Percentiles rank a stretch among this genome's conserved stretches.
These are phyloP conservation scores for Saccharomycopsis hybrid DNA, from an alignment of 1,139 yeast species.

Conservation along the genomic window DNA sequence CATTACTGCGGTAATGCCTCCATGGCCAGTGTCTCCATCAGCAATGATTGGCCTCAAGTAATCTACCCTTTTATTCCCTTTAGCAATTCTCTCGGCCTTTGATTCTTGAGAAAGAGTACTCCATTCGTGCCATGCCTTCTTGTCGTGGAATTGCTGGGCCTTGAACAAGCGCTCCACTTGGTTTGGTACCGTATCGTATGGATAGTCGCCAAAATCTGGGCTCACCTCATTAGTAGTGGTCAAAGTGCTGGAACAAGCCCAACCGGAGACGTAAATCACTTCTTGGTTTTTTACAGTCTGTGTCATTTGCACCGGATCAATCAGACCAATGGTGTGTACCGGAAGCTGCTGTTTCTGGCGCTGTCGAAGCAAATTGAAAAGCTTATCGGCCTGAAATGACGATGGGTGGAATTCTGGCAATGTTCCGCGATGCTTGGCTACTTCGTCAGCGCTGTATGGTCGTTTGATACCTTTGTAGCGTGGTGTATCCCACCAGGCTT, in stretches of 20 bases:
- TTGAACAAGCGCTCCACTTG: constrained; percentile 96
- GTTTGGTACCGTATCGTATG: constrained; percentile 97
- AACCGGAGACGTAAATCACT: constrained; percentile 89
- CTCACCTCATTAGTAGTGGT: constrained; percentile 96
- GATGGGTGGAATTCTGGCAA: constrained; percentile 67
- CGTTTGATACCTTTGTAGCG: constrained; percentile 89
- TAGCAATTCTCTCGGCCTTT: constrained; percentile 49
- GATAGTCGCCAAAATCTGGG: constrained; percentile 97
- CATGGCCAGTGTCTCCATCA: constrained; percentile 98
- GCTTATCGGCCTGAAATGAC: constrained; percentile 75
- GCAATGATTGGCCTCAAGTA: constrained; percentile 93
- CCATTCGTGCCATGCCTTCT: constrained; percentile 90
- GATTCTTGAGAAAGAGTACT: constrained; percentile 50
- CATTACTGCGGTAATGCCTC: constrained; percentile 94
- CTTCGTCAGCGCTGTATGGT: constrained; percentile 82
- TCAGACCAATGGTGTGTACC: constrained; percentile 88
- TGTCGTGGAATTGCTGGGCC: constrained; percentile 95
- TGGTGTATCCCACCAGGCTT: constrained; percentile 88
- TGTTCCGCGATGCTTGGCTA: constrained; percentile 83
- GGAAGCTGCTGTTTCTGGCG: constrained; percentile 70
- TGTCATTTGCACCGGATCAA: constrained; percentile 92
- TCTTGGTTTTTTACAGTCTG: constrained; percentile 96
- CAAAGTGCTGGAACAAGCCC: constrained; percentile 98
- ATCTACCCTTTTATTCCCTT: constrained; percentile 52
- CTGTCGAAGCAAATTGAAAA: constrained; percentile 59